Base-by-base conservation (phyloP, 2,329 filamentous ascomycete genomes). In the Colletotrichum sp. region DNA sequence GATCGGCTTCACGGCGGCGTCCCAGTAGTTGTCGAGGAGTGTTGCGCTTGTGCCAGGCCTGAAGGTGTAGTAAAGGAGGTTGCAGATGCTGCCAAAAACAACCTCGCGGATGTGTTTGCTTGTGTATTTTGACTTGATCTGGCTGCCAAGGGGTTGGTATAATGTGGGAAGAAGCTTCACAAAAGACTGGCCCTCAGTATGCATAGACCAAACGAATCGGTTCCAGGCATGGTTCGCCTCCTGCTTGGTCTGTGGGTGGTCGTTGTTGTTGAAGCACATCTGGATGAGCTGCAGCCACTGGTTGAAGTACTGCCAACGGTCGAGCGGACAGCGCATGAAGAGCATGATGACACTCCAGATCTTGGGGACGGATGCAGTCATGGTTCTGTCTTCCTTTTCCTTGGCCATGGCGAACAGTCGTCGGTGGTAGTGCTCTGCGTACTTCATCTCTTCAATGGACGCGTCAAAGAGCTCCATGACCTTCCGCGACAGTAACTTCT, bases 221-320 rank as follows among this genome's bases (percentile, higher is more conserved):
- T 95, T 95, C 95, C 96, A 98, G 1, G 96, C 96, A 72, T 93
- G 87, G 80, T 96, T 95, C 26, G 96, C 95, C 80, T 98, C 93
- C 16, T 92, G 88, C 80, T 93, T 95, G 60, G 93, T 94, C 60
- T 89, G 86, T 5, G 89, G 86, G 30, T 75, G 72, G 77, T 98
- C 95, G 68, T 91, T 90, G 79, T 92, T 94, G 81, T 98, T 98
- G 84, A 99, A 95, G 81, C 95, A 97, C 77, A 89, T 90, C 80
- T 98, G 94, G 22, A 98, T 93, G 12, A 98, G 89, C 36, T 90
- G 89, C 9, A 98, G 88, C 94, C 95, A 98, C 8, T 90, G 88
- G 32, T 89, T 90, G 77, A 95, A 92, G 80, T 94, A 91, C 36
- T 93, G 89, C 95, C 96, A 99, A 86, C 82, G 93, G 78, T 87